Base-by-base conservation (phyloP, 2,329 filamentous ascomycete genomes). In the Pezicula carpinea region DNA sequence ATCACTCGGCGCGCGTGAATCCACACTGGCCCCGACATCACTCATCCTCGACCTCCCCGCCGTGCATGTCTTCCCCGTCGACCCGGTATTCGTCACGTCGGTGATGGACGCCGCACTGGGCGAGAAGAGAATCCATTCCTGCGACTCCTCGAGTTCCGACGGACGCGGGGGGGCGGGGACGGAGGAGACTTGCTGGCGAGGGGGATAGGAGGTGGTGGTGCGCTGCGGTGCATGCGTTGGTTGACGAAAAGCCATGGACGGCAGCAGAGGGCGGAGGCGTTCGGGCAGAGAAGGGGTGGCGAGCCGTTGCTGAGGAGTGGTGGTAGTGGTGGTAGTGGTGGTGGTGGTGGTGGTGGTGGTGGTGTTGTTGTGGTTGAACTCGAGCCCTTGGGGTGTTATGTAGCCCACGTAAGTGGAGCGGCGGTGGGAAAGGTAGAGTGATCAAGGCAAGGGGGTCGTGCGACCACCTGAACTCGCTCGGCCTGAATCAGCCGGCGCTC, bases 71-170 rank as follows among this genome's bases (percentile, higher is more conserved):
- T 67, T 82, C 71, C 70, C 78, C 61, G 66, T 87, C 65, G 65
- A 80, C 39, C 82, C 81, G 32, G 87, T 82, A 49, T 78, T 82
- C 38, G 83, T 88, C 44, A 83, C 76, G 52, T 85, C 83, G 5
- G 82, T 82, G 10, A 77, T 76, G 17, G 86, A 84, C 3, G 76
- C 77, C 53, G 83, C 82, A 7, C 77, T 76, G 2, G 89, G 89
- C 6, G 90, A 88, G 73, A 99, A 99, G 54, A 99, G 81, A 46
- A 97, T 86, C 93, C 93, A 99, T 78, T 95, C 92, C 67, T 93
- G 86, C 11, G 88, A 85, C 55, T 91, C 85, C 51, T 87, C 82
- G 50, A 82, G 69, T n/a, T 54, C 14, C 32, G 44, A 40, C 53
- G 21, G 18, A 11, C 10, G 22, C 11, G 50, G 19, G 46, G 34